phyloP scores from a whole-genome alignment of 495 filamentous ascomycete species.

The Aspergillus kassunensis region DNA sequence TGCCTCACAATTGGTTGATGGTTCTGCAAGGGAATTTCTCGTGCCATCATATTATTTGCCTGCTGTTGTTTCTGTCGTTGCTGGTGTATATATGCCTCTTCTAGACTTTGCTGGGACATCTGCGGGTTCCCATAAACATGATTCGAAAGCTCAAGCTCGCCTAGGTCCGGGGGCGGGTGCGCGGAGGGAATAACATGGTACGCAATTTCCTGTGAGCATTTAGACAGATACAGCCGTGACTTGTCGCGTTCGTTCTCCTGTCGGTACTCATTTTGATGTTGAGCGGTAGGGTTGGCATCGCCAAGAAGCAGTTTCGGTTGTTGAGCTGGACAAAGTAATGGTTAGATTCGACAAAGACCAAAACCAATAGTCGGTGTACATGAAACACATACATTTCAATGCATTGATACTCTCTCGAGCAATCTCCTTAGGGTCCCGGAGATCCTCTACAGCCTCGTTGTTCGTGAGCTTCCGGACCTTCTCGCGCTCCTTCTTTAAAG shows the following conservation, averaged over 20 bases:
- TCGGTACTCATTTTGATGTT: slow-evolving; percentile 57
- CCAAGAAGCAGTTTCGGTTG: slow-evolving; percentile 38
- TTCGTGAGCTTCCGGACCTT: slow-evolving; percentile 43
- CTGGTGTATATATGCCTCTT: slow-evolving; percentile 49
- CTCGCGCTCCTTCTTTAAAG: slow-evolving; percentile 72
- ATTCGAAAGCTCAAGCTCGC: slow-evolving; percentile 44
- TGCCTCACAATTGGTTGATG: slow-evolving; percentile 43
- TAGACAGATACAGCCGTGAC: slow-evolving; percentile 49
- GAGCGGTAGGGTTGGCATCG: slow-evolving; percentile 41
- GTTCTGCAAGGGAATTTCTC: slow-evolving; percentile 43
- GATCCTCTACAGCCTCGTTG: slow-evolving; percentile 47
- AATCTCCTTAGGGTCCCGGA: slow-evolving; percentile 39
- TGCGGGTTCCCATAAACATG: slow-evolving; percentile 45
- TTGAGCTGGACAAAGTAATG: slow-evolving; percentile 32
- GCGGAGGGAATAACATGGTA: slow-evolving; percentile 52
- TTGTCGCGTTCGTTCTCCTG: slow-evolving; percentile 51
- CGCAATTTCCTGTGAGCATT: slow-evolving; percentile 51
- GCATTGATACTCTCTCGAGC: slow-evolving; percentile 40
- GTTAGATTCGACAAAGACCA: no score
- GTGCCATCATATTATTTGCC: slow-evolving; percentile 43
- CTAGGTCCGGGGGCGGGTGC: slow-evolving; percentile 43
- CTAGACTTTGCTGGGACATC: slow-evolving; percentile 44
- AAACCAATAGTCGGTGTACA: background rate
- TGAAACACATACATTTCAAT: slow-evolving; percentile 32
- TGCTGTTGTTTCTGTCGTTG: slow-evolving; percentile 39